Evolutionary conservation across 2,329 filamentous ascomycete genomes (phyloP).

Genomic region (Stachybotrys chartarum): DNA sequence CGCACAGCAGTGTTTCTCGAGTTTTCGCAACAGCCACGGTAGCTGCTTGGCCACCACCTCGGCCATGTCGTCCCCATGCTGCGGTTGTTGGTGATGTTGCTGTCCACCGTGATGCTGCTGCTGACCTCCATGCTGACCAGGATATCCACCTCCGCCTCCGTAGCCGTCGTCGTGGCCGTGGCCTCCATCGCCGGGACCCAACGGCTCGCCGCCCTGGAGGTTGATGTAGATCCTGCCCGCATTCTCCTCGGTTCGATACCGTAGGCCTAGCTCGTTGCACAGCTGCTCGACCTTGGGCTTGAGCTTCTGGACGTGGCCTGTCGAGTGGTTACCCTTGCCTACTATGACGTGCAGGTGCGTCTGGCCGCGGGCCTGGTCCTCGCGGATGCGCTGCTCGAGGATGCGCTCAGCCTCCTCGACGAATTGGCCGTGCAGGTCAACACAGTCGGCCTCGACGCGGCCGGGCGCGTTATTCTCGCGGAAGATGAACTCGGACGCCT

Average conservation of each 20-base stretch:
- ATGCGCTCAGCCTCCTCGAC: conserved; percentile 94
- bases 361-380: conserved; percentile 67
- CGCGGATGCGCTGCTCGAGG: conserved; percentile 75
- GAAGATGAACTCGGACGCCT: conserved; percentile 92
- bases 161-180: conserved; percentile 22
- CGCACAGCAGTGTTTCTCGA: conserved; percentile 64
- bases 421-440: conserved; percentile 91
- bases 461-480: conserved; percentile 82
- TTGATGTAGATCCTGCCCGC: conserved; percentile 85
- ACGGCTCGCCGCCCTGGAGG: conserved; percentile 63
- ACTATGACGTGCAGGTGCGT: conserved; percentile 90
- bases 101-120: conserved; percentile 38
- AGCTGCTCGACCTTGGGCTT: conserved; percentile 90
- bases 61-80: conserved; percentile 45
- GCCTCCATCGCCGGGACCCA: conserved; percentile 34
- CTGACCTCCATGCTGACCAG: conserved; percentile 30
- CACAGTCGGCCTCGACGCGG: conserved; percentile 70
- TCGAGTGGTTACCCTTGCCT: conserved; percentile 86
- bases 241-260: conserved; percentile 82
- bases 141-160: conserved; percentile 22
- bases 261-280: conserved; percentile 73
- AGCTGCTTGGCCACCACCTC: conserved; percentile 54
- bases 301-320: conserved; percentile 80
- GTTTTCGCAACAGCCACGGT: conserved; percentile 52
- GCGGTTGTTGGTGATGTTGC: conserved; percentile 32